These are phyloP conservation scores for Amanita rubescens DNA, from an alignment of 768 basidiomycete genomes.

Conservation along the genomic window DNA sequence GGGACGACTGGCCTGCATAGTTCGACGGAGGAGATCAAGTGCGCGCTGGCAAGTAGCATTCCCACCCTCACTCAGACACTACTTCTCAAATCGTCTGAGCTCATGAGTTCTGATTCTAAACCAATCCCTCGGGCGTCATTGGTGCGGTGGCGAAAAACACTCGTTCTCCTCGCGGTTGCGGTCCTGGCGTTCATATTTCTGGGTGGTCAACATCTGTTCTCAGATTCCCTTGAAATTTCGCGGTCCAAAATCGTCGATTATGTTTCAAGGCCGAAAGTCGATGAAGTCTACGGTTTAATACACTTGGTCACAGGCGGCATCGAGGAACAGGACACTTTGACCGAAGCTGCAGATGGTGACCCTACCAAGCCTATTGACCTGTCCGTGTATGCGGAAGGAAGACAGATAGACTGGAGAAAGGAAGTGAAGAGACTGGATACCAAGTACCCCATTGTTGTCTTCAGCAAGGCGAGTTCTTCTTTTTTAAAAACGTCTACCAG, in stretches of 20 bases:
- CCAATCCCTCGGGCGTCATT: background rate
- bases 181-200: constrained; percentile 25
- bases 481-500: background rate
- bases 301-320: constrained; percentile 50
- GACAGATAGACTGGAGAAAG: constrained; percentile 36
- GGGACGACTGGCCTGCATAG: background rate
- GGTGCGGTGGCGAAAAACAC: constrained; percentile 14
- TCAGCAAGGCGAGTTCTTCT: constrained; percentile 62
- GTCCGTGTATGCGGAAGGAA: constrained; percentile 46
- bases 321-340: constrained; percentile 33
- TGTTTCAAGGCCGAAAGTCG: constrained; percentile 23
- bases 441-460: constrained; percentile 62
- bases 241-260: constrained; percentile 29
- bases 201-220: constrained; percentile 10
- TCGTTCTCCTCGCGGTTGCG: constrained; percentile 38
- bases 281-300: constrained; percentile 68
- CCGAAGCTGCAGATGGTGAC: constrained; percentile 33
- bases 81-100: background rate
- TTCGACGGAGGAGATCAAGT: background rate
- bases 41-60: background rate
- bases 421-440: constrained; percentile 35
- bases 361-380: constrained; percentile 41
- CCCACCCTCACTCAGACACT: background rate
- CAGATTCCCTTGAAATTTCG: constrained; percentile 24
- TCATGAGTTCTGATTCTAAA: background rate